A percentile compares a stretch with the other conserved stretches of the same genome.
Evolutionary conservation across 441 rosid species (phyloP).

Genomic region (Flueggea neowawraea): DNA sequence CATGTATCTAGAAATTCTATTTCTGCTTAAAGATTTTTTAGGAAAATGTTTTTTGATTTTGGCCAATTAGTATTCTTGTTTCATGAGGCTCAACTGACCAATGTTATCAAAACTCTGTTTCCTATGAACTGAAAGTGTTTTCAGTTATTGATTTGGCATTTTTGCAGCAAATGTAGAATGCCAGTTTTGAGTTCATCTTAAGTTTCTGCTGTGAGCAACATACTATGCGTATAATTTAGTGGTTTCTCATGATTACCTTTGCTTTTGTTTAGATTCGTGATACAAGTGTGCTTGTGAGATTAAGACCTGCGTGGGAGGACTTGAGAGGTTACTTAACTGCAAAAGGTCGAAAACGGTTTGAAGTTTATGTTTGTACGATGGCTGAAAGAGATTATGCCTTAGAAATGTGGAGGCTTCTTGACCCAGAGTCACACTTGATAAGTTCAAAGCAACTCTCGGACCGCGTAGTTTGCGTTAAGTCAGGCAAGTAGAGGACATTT

Average conservation of each 20-base stretch:
- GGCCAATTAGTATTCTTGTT: too few species aligned
- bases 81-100: too few species aligned
- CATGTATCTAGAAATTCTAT: too few species aligned
- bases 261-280: slow-evolving; percentile 65
- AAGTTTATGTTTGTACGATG: slow-evolving; percentile 98
- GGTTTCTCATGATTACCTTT: slow-evolving; percentile 15
- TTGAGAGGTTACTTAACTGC: slow-evolving; percentile 87
- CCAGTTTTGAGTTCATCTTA: too few species aligned
- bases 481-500: slow-evolving; percentile 49
- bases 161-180: too few species aligned
- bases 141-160: too few species aligned
- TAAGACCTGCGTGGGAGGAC: slow-evolving; percentile 98
- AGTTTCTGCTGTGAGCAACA: too few species aligned
- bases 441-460: slow-evolving; percentile 66
- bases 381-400: slow-evolving; percentile 98
- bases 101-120: too few species aligned
- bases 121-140: too few species aligned
- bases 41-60: too few species aligned
- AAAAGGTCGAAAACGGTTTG: slow-evolving; percentile 85
- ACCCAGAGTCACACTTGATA: slow-evolving; percentile 83
- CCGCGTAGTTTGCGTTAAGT: slow-evolving; percentile 91
- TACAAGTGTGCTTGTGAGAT: slow-evolving; percentile 95
- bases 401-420: slow-evolving; percentile 99
- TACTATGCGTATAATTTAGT: too few species aligned
- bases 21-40: too few species aligned